phyloP scores from a whole-genome alignment of 176 grass and related monocot species.

The Aegilops umbellulata region DNA sequence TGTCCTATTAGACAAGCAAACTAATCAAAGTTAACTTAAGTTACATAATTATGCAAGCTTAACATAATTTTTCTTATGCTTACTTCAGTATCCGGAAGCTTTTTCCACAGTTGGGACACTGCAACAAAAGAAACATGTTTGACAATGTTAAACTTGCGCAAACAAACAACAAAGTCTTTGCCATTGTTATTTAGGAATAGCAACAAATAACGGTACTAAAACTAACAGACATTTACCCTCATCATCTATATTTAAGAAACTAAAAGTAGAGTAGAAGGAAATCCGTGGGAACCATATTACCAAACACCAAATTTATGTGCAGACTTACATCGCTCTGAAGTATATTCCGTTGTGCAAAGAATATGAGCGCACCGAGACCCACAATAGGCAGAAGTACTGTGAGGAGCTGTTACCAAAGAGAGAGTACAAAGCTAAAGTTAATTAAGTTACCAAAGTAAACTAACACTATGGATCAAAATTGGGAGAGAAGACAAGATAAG shows the following conservation, averaged over 20 bases:
- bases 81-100: constrained; percentile 86
- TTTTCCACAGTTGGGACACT: constrained; percentile 95
- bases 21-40: constrained; percentile 3
- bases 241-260: background rate
- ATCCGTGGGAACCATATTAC: background rate
- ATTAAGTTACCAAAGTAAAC: background rate
- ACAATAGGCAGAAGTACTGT: constrained; percentile 75
- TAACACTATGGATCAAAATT: background rate
- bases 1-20: constrained; percentile 54
- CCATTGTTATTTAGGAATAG: background rate
- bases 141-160: background rate
- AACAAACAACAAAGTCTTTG: background rate
- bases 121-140: constrained; percentile 33
- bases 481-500: background rate
- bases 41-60: background rate
- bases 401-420: constrained; percentile 55
- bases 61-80: constrained; percentile 19
- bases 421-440: constrained; percentile 11
- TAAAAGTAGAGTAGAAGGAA: background rate
- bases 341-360: constrained; percentile 77
- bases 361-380: constrained; percentile 75
- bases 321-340: constrained; percentile 71
- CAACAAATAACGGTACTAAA: background rate
- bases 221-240: constrained; percentile 5
- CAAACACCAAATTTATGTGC: background rate